These are phyloP conservation scores for Sindora glabra DNA, from an alignment of 306 rosid genomes.

Conservation along the genomic window DNA sequence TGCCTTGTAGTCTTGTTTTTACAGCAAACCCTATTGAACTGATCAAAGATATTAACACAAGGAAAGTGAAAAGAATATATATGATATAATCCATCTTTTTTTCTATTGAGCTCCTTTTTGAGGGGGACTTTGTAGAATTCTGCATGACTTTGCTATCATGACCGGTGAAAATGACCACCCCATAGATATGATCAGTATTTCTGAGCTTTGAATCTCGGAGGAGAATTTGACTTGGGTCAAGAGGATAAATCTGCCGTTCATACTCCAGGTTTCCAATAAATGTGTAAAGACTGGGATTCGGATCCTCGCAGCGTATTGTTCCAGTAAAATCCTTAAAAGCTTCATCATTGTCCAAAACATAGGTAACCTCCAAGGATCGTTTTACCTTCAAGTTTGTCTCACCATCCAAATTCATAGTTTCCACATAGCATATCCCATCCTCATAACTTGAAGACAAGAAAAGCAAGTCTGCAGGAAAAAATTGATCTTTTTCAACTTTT, in stretches of 20 bases:
- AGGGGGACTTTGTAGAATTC: slow-evolving; percentile 86
- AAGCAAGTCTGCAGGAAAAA: slow-evolving; percentile 94
- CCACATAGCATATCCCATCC: slow-evolving; percentile 97
- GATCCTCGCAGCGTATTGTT: slow-evolving; percentile 78
- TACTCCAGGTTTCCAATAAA: slow-evolving; percentile 85
- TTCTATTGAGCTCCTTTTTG: slow-evolving; percentile 87
- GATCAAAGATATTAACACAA: slow-evolving; percentile 61
- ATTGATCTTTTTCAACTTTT: slow-evolving; percentile 82
- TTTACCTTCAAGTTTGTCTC: slow-evolving; percentile 94
- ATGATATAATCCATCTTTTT: slow-evolving; percentile 88
- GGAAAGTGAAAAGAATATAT: slow-evolving; percentile 79
- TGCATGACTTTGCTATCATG: slow-evolving; percentile 99
- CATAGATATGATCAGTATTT: slow-evolving; percentile 75
- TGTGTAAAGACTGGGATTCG: slow-evolving; percentile 84
- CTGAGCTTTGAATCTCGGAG: slow-evolving; percentile 96
- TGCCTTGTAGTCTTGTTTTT: slow-evolving; percentile 44
- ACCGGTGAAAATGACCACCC: slow-evolving; percentile 89
- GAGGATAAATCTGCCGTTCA: slow-evolving; percentile 66
- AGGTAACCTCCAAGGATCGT: slow-evolving; percentile 80
- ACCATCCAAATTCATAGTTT: slow-evolving; percentile 99
- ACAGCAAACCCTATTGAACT: slow-evolving; percentile 76
- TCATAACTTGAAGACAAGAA: slow-evolving; percentile 82
- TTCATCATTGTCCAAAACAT: slow-evolving; percentile 49
- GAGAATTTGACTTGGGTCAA: slow-evolving; percentile 88
- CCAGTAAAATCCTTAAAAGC: slow-evolving; percentile 73